These are phyloP conservation scores for Glycine soja DNA, from an alignment of 306 rosid genomes.

Conservation along the genomic window DNA sequence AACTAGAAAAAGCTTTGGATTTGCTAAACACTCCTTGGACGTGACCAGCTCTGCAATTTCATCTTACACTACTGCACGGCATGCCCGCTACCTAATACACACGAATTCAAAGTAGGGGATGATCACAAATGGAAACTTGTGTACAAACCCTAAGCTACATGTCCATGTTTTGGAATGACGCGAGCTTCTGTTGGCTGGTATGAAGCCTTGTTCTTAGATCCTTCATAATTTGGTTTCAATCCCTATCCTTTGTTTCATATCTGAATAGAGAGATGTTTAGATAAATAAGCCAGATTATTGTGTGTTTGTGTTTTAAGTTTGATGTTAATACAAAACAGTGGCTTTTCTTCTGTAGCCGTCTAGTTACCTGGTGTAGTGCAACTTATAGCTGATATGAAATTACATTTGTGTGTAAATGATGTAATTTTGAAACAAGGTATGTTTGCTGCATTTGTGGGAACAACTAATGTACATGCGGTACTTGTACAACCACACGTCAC, in stretches of 20 bases:
- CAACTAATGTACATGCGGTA: neutral
- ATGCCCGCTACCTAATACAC: constrained; percentile 40
- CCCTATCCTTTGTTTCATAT: constrained; percentile 37
- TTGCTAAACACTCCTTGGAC: constrained; percentile 69
- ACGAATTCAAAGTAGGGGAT: constrained; percentile 41
- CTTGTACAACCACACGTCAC: neutral
- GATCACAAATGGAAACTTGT: constrained; percentile 34
- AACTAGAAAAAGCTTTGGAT: constrained; percentile 63
- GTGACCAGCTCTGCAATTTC: constrained; percentile 74
- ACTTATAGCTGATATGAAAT: constrained; percentile 15
- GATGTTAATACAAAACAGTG: constrained; percentile 37
- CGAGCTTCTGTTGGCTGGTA: constrained; percentile 38
- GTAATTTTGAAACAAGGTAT: constrained; percentile 10
- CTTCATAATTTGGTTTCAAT: constrained; percentile 36
- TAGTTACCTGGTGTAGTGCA: constrained; percentile 19
- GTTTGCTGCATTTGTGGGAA: constrained; percentile 11
- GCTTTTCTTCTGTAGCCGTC: constrained; percentile 23
- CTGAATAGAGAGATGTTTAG: constrained; percentile 5
- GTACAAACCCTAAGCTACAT: constrained; percentile 48
- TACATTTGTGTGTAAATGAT: constrained; percentile 28
- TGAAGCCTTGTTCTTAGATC: constrained; percentile 36
- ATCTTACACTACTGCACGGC: constrained; percentile 65
- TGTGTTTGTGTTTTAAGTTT: constrained; percentile 34
- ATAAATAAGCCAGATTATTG: constrained; percentile 38
- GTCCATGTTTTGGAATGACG: constrained; percentile 24